phyloP scores from a whole-genome alignment of 805 yeast genomes.

The Wickerhamiella alocasiicola region DNA sequence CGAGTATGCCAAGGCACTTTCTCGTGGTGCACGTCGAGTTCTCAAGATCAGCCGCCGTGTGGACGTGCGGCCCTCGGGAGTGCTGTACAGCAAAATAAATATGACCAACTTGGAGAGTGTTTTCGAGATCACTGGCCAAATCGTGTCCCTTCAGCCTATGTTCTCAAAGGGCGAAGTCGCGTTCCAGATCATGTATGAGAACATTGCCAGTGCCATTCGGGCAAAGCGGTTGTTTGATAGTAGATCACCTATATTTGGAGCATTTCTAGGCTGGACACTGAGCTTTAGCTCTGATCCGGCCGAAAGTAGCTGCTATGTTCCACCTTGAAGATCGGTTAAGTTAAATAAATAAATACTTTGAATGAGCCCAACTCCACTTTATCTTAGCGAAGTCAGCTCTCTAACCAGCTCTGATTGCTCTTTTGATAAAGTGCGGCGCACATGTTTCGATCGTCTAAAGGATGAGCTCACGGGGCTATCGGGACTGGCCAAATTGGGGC shows the following conservation, averaged over 20 bases:
- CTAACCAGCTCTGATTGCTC: slow-evolving; percentile 42
- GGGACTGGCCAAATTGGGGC: slow-evolving; percentile 20
- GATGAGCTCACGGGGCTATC: slow-evolving; percentile 10
- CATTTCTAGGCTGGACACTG: slow-evolving; percentile 15
- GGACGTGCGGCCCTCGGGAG: background rate
- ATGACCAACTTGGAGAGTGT: slow-evolving; percentile 9
- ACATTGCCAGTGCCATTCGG: slow-evolving; percentile 13
- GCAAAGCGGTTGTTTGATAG: slow-evolving; percentile 17
- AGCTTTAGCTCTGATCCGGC: slow-evolving; percentile 14
- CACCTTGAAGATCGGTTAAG: background rate
- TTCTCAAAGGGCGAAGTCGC: slow-evolving; percentile 13
- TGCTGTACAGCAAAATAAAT: slow-evolving; percentile 9
- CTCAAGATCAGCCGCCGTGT: slow-evolving; percentile 11
- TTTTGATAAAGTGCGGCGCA: slow-evolving; percentile 34
- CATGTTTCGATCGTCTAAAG: slow-evolving; percentile 15
- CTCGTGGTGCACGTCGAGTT: slow-evolving; percentile 10
- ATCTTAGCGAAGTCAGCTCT: slow-evolving; percentile 28
- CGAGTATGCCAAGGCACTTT: slow-evolving; percentile 1
- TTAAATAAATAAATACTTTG: background rate
- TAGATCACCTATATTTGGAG: slow-evolving; percentile 5
- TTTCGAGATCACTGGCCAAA: slow-evolving; percentile 13
- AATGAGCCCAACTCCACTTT: background rate
- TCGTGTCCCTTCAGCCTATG: slow-evolving; percentile 21
- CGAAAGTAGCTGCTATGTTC: slow-evolving; percentile 12
- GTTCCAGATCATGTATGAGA: slow-evolving; percentile 16